Percentiles rank a stretch among this genome's conserved stretches.
Evolutionary conservation across 768 basidiomycete genomes (phyloP).

Genomic region (Psilocybe subaeruginosa): DNA sequence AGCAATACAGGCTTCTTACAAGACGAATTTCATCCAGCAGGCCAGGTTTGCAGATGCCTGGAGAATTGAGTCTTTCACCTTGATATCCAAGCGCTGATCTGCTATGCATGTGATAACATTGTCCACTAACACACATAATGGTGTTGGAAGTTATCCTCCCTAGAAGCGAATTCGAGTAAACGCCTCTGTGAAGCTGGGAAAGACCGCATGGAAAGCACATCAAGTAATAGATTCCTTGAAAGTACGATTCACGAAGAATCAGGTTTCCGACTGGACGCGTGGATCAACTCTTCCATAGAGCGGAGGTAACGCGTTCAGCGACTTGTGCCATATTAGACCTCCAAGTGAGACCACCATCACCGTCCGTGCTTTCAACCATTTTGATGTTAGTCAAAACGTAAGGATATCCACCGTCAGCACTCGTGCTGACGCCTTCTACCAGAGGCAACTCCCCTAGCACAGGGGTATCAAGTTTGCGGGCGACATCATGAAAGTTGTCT

Average conservation of each 20-base stretch:
- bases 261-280: not conserved
- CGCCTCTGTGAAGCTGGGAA: too few species aligned
- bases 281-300: conserved; percentile 15
- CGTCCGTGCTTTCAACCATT: conserved; percentile 17
- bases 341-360: conserved; percentile 28
- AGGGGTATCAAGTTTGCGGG: conserved; percentile 56
- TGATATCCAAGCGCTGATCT: conserved; percentile 91
- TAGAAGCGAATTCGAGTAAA: too few species aligned
- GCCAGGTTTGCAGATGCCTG: conserved; percentile 73
- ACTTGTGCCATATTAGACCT: conserved; percentile 24
- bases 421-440: conserved; percentile 69
- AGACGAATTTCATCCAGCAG: conserved; percentile 68
- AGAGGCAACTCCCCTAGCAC: conserved; percentile 85
- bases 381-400: conserved; percentile 33
- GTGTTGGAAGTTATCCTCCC: conserved; percentile 85
- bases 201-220: too few species aligned
- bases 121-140: conserved; percentile 39
- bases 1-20: conserved; percentile 38
- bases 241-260: too few species aligned
- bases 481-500: conserved; percentile 60
- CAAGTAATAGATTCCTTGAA: too few species aligned
- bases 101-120: not conserved
- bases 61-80: conserved; percentile 88
- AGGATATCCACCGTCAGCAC: conserved; percentile 72
- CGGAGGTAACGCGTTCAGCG: conserved; percentile 19